Evolutionary conservation across 169 alveolate genomes (phyloP), one percentile per base, ranked within the genome.

Genomic region (Plasmodium berghei): DNA sequence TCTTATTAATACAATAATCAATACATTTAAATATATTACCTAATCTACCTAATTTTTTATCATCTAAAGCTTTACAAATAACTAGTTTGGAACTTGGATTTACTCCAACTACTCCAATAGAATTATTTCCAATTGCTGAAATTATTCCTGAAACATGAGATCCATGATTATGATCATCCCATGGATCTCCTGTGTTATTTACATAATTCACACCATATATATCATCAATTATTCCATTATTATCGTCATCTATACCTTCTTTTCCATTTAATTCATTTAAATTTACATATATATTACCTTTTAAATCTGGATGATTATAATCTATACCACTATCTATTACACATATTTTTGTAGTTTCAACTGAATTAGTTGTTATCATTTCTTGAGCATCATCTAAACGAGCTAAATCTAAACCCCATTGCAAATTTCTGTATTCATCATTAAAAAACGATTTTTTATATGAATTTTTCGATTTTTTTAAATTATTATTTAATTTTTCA

Each of bases 261-360:
- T 88, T 92, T 5, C 96, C 97, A 34, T 92, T 73, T 59, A 94
- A 80, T 67, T 95, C 98, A 28, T 69, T 88, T 20, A 92, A 88
- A 67, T 95, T 94, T 22, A 80, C 75, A 92, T 96, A 95, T 72
- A 95, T 93, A 69, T 93, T 92, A 0, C 73, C 93, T 18, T 70
- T 91, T 67, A 96, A 71, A 46, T 93, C 96, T 42, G 97, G 96
- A 56, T 96, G 97, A 14, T 90, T 86, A 77, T 80, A 92, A 73
- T 95, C 97, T 1, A 96, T 90, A 2, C 98, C 98, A 16, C 97
- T 96, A 80, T 96, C 98, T 24, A 96, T 90, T 42, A 95, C 96
- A 9, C 94, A 91, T 16, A 91, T 75, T 48, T 52, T 87, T 9
- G 90, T 67, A 4, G 8, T n/a, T 6, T 14, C 69, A 6, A 67